Evolutionary conservation across 208 protist genomes (phyloP), one percentile per base, ranked within the genome.

Genomic region (Leishmania aethiopica): DNA sequence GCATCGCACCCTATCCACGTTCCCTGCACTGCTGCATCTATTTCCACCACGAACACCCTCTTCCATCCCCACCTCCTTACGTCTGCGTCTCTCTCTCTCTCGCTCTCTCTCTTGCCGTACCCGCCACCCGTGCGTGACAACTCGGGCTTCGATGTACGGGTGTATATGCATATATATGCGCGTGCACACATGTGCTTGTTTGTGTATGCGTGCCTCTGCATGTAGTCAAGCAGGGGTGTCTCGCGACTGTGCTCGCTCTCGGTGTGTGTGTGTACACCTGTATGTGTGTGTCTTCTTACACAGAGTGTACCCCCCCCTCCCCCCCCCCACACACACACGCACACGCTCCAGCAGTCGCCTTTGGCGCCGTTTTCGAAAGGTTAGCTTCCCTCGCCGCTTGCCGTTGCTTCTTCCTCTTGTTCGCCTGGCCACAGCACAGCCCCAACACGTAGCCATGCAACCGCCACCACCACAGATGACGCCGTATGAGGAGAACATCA

Each of bases 401-500:
- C 51, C 10, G 47, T 35, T 62, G 25, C 35, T 62, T 25, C 17
- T 77, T 17, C 40, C n/a, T 25, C 11, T 22, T 40, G 13, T 13
- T 42, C 3, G 32, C 51, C 51, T 8, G 73, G 13, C 6, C 73
- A 77, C 51, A 32, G 51, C 42, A 25, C 45, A 40, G 10, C 40
- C n/a, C 7, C 10, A 74, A 32, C 42, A 42, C 47, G 17, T 51
- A 35, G 60, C 59, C 32, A 88, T 96, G 94, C 91, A 95, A 87
- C 82, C 86, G 7, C 91, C 81, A 22, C 79, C 84, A 13, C 86
- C 90, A 15, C 92, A 92, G 4, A 96, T 93, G 88, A 93, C 89
- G 8, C 87, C 88, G 47, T 95, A 95, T 67, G 92, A 97, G 84
- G 88, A 95, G 86, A 83, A 87, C 64, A 82, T 91, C 59, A 92